These are phyloP conservation scores for Piper betle DNA, from an alignment of 164 flowering plant genomes.

Conservation along the genomic window DNA sequence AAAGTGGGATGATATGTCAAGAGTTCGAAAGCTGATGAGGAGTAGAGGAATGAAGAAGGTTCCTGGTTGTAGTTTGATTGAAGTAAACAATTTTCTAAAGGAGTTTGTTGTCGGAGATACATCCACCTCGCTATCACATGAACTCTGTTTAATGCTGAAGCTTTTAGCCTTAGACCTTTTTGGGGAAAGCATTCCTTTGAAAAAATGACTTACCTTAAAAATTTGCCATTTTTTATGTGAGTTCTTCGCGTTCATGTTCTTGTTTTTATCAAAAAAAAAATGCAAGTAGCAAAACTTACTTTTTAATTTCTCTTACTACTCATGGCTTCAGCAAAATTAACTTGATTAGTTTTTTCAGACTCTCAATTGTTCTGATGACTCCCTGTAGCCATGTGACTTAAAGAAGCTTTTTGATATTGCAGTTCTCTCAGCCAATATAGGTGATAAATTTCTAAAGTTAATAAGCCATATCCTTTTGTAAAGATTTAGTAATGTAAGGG, in stretches of 20 bases:
- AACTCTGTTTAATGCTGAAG: slow-evolving; percentile 11
- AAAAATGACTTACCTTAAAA: not conserved
- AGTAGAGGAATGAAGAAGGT: slow-evolving; percentile 7
- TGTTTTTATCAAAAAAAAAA: not conserved
- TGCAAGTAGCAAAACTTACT: not conserved
- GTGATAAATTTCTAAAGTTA: too few species aligned
- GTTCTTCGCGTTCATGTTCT: not conserved
- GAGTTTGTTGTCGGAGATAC: slow-evolving; percentile 20
- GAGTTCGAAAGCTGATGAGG: slow-evolving; percentile 10
- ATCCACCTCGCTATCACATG: slow-evolving; percentile 9
- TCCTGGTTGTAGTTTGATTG: slow-evolving; percentile 13
- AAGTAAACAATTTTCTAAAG: slow-evolving; percentile 11
- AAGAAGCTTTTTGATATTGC: not conserved
- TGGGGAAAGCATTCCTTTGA: too few species aligned
- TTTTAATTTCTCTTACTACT: not conserved
- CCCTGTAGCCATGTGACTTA: not conserved
- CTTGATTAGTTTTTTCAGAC: not conserved
- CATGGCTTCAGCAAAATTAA: not conserved
- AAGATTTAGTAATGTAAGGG: too few species aligned
- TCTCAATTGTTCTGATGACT: not conserved
- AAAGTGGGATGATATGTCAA: slow-evolving; percentile 12
- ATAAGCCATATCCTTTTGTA: too few species aligned
- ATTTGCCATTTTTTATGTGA: not conserved
- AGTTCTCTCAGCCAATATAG: too few species aligned
- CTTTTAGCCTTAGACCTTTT: slow-evolving; percentile 7